Evolutionary conservation across 305 asterid genomes (phyloP).

Genomic region (Fraxinus sp.): DNA sequence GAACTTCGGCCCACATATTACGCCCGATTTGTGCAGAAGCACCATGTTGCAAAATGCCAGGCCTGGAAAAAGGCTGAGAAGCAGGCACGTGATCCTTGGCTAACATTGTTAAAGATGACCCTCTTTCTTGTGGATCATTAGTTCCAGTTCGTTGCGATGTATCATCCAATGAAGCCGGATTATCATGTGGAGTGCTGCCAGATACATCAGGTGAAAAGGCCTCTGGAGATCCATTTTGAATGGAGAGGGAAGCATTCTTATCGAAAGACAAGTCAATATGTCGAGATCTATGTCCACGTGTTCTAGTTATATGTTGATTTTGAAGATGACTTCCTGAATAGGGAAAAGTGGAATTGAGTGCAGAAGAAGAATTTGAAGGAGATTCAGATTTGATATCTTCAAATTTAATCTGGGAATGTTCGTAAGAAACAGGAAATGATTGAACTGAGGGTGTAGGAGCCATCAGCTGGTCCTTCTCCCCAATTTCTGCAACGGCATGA

Average conservation of each 20-base stretch:
- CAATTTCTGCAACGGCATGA: slow-evolving; percentile 36
- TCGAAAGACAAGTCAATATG: slow-evolving; percentile 29
- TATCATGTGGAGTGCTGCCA: slow-evolving; percentile 33
- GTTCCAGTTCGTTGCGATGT: slow-evolving; percentile 27
- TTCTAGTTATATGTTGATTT: slow-evolving; percentile 38
- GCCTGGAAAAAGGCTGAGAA: slow-evolving; percentile 35
- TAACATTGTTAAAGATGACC: slow-evolving; percentile 29
- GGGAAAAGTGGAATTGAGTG: slow-evolving; percentile 42
- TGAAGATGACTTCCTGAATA: slow-evolving; percentile 45
- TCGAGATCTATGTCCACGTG: slow-evolving; percentile 42
- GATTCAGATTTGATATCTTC: slow-evolving; percentile 36
- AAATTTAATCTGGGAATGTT: slow-evolving; percentile 37
- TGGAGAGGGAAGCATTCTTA: slow-evolving; percentile 30
- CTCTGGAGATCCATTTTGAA: slow-evolving; percentile 44
- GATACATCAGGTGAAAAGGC: slow-evolving; percentile 41
- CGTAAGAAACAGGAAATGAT: slow-evolving; percentile 42
- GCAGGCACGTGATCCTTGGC: slow-evolving; percentile 28
- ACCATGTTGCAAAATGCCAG: slow-evolving; percentile 42
- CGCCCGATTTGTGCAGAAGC: slow-evolving; percentile 30
- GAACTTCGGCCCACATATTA: slow-evolving; percentile 41
- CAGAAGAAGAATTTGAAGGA: slow-evolving; percentile 44
- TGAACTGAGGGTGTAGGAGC: slow-evolving; percentile 42
- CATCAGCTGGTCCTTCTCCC: slow-evolving; percentile 41
- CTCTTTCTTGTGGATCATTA: slow-evolving; percentile 37
- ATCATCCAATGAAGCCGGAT: slow-evolving; percentile 31